Conservation (phyloP, 768 basidiomycete genomes). For the Nevesoporus exiguus region DNA sequence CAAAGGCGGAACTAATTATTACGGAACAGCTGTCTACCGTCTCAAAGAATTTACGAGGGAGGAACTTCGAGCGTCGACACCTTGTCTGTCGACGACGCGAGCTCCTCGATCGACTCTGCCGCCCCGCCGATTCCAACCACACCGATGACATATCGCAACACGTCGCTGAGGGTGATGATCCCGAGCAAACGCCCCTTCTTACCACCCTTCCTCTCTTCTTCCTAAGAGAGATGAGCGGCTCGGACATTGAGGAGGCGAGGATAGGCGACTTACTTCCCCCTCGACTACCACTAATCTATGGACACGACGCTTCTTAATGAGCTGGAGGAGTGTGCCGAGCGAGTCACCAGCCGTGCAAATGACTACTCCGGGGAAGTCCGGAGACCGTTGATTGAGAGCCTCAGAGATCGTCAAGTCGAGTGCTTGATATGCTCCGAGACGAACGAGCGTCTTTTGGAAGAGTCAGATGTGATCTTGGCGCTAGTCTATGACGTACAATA, state of each 20-base stretch:
- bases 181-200: slow-evolving; percentile 82
- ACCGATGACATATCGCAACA: slow-evolving; percentile 78
- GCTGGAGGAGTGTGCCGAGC: slow-evolving; percentile 81
- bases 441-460: slow-evolving; percentile 76
- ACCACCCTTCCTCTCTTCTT: slow-evolving; percentile 76
- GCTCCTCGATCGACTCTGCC: slow-evolving; percentile 35
- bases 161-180: slow-evolving; percentile 86
- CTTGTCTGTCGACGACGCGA: slow-evolving; percentile 10
- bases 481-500: slow-evolving; percentile 51
- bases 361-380: slow-evolving; percentile 96
- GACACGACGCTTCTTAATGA: slow-evolving; percentile 90
- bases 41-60: slow-evolving; percentile 5
- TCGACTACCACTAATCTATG: slow-evolving; percentile 96
- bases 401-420: slow-evolving; percentile 91
- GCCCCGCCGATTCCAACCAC: slow-evolving; percentile 52
- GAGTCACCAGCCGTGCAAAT: slow-evolving; percentile 93
- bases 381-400: slow-evolving; percentile 86
- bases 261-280: slow-evolving; percentile 59
- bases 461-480: slow-evolving; percentile 3
- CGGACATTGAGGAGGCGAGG: neutral
- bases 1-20: too few species aligned
- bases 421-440: slow-evolving; percentile 92
- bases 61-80: slow-evolving; percentile 16
- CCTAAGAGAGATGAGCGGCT: slow-evolving; percentile 40
- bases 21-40: neutral